Conservation (phyloP, 306 rosid genomes). For the Lathyrus sativus region DNA sequence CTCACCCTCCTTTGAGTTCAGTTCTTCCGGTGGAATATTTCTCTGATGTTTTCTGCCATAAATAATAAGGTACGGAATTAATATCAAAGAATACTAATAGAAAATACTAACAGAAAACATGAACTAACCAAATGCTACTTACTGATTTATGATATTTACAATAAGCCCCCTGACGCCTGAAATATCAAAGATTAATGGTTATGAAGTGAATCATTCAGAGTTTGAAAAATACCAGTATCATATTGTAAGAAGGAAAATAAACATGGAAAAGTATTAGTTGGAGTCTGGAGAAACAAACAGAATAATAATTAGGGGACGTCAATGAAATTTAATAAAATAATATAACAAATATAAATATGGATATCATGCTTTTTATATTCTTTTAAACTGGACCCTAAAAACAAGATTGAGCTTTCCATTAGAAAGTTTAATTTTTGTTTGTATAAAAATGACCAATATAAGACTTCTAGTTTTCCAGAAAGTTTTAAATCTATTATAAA, state of each 20-base stretch:
- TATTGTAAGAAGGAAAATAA: background rate
- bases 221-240: slow-evolving; percentile 16
- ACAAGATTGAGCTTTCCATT: slow-evolving; percentile 4
- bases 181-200: slow-evolving; percentile 37
- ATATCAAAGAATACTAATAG: background rate
- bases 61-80: slow-evolving; percentile 21
- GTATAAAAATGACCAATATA: background rate
- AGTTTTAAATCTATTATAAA: slow-evolving; percentile 8
- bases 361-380: slow-evolving; percentile 3
- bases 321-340: background rate
- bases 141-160: slow-evolving; percentile 90
- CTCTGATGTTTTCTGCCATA: slow-evolving; percentile 69
- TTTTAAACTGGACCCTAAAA: slow-evolving; percentile 10
- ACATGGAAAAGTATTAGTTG: background rate
- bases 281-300: background rate
- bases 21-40: slow-evolving; percentile 70
- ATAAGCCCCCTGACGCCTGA: slow-evolving; percentile 74
- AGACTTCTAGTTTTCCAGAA: background rate
- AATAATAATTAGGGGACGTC: background rate
- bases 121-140: slow-evolving; percentile 40
- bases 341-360: background rate
- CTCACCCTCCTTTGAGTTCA: slow-evolving; percentile 94
- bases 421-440: background rate
- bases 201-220: slow-evolving; percentile 35
- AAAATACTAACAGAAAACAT: slow-evolving; percentile 30